Conservation (phyloP, 768 basidiomycete genomes). For the Suillus variegatus region DNA sequence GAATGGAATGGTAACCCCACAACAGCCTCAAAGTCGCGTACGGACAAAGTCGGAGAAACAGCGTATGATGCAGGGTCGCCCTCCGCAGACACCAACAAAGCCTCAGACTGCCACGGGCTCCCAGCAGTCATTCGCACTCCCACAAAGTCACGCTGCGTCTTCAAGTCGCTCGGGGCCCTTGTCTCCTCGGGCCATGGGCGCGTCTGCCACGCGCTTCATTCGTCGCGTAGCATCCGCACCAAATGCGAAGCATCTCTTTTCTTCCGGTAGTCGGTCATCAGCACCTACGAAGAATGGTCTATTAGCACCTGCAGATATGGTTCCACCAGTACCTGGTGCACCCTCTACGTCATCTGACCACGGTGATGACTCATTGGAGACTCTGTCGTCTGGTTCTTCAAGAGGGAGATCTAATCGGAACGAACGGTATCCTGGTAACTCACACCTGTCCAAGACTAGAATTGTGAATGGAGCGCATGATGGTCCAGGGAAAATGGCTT, state of each 20-base stretch:
- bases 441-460: conserved; percentile 39
- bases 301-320: conserved; percentile 65
- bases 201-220: conserved; percentile 84
- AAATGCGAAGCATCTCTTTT: conserved; percentile 91
- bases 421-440: conserved; percentile 31
- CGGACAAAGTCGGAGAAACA: conserved; percentile 53
- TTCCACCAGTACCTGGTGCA: conserved; percentile 56
- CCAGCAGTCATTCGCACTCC: conserved; percentile 42
- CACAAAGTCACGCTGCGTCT: conserved; percentile 29
- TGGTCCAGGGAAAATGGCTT: conserved; percentile 66
- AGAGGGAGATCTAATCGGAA: conserved; percentile 50
- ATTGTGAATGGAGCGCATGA: conserved; percentile 46
- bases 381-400: conserved; percentile 76
- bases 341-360: conserved; percentile 53
- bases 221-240: conserved; percentile 96
- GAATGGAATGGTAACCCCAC: conserved; percentile 27
- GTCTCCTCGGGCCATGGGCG: conserved; percentile 68
- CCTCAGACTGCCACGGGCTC: conserved; percentile 33
- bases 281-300: conserved; percentile 76
- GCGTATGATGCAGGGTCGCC: conserved; percentile 45
- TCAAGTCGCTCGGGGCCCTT: conserved; percentile 50
- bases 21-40: conserved; percentile 22
- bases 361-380: conserved; percentile 74
- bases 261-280: conserved; percentile 54
- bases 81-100: conserved; percentile 38